Evolutionary conservation across 495 filamentous ascomycete species (phyloP), one percentile per base, ranked within the genome.

Genomic region (Parachaetomium inaequale): DNA sequence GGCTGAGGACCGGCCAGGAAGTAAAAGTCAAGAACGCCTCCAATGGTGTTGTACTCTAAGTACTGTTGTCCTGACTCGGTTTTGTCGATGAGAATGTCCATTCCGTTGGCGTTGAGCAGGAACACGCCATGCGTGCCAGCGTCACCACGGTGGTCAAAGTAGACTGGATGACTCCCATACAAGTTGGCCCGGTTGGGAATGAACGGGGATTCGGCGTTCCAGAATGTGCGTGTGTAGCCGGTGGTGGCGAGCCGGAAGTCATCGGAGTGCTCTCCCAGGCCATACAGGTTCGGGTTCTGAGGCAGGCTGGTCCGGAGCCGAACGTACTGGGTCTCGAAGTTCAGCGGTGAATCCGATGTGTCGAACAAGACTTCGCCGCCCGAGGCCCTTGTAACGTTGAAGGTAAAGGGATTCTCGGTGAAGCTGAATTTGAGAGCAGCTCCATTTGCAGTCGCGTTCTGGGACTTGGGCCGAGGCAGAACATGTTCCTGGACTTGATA

Each of bases 151-250:
- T 91, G 88, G 52, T 96, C 92, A 64, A 89, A 87, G 74, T 96
- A 96, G 7, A 96, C 78, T 0, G 92, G 92, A 66, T 96, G 92
- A 61, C 81, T 85, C 7, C 91, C 90, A 67, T 96, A 96, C 19
- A 95, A 70, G 68, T 96, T 96, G 7, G 79, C 77, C 4, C 64
- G 62, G 11, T 63, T 55, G 19, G 77, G 77, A 7, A 79, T 72
- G 14, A 75, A 77, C 59, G 89, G 91, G 0, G 89, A 75, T 73
- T 95, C 91, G 50, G 88, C 83, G 32, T 84, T 86, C 92, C 92
- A 96, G 14, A 96, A 67, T 0, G 91, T 96, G 8, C 92, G 84
- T 4, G 84, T 88, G 68, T 93, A 93, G 67, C 88, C 83, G 4
- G 77, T 81, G 0, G 84, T 89, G 19, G 85, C 82, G 15, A 94